Evolutionary conservation across 2,329 filamentous ascomycete species (phyloP).

Genomic region (Fusarium sp.): DNA sequence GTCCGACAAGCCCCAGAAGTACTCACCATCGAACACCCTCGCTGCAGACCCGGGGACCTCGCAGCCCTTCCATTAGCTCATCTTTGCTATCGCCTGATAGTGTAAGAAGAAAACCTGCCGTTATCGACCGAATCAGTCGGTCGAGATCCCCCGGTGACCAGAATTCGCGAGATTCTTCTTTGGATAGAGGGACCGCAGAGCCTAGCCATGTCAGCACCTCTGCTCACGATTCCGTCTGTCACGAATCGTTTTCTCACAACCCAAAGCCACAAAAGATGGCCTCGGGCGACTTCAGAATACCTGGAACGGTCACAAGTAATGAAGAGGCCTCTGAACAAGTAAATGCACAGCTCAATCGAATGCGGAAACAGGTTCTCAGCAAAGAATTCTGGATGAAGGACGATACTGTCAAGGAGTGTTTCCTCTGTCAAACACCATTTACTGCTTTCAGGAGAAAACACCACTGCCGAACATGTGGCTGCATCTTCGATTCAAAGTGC

Average conservation of each 20-base stretch:
- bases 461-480: slow-evolving; percentile 95
- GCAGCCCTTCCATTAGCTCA: slow-evolving; percentile 49
- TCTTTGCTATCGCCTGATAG: slow-evolving; percentile 52
- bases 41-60: slow-evolving; percentile 49
- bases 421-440: slow-evolving; percentile 88
- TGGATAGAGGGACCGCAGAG: slow-evolving; percentile 65
- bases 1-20: slow-evolving; percentile 55
- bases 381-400: slow-evolving; percentile 99
- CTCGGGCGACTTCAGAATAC: slow-evolving; percentile 60
- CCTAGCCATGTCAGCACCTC: slow-evolving; percentile 66
- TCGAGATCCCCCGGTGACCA: slow-evolving; percentile 54
- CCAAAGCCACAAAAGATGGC: slow-evolving; percentile 56
- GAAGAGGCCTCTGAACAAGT: slow-evolving; percentile 67
- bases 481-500: slow-evolving; percentile 97
- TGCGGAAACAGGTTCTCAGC: slow-evolving; percentile 87
- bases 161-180: slow-evolving; percentile 66
- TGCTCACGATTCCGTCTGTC: slow-evolving; percentile 65
- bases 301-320: slow-evolving; percentile 62
- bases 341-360: slow-evolving; percentile 70
- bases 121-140: slow-evolving; percentile 65
- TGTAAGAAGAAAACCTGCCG: slow-evolving; percentile 56
- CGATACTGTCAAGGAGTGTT: slow-evolving; percentile 97
- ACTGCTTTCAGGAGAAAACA: slow-evolving; percentile 95
- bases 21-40: slow-evolving; percentile 47
- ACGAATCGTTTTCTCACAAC: slow-evolving; percentile 63